Conservation (phyloP, 768 basidiomycete genomes). For the Trametes meyenii region DNA sequence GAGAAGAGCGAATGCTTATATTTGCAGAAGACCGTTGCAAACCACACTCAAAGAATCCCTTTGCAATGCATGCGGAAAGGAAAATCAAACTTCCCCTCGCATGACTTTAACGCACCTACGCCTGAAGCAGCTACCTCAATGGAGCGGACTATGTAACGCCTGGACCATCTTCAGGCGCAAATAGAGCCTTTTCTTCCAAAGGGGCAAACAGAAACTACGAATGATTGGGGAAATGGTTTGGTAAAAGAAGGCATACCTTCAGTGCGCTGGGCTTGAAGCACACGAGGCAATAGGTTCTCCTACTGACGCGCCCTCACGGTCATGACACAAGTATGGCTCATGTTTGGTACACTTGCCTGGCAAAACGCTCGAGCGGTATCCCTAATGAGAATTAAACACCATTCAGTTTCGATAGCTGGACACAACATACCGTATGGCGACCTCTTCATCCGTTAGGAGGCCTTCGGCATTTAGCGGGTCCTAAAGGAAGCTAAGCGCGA, state of each 20-base stretch:
- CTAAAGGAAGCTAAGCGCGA: slow-evolving; percentile 39
- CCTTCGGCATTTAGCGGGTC: slow-evolving; percentile 84
- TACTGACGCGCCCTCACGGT: slow-evolving; percentile 36
- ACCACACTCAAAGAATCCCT: too few relatives aligned
- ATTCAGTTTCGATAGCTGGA: not conserved
- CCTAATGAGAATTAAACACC: slow-evolving; percentile 40
- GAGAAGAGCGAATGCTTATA: too few relatives aligned
- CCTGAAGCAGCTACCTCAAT: too few relatives aligned
- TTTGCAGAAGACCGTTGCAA: too few relatives aligned
- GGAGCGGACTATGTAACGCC: too few relatives aligned
- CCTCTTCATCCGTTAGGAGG: slow-evolving; percentile 86
- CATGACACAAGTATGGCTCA: not conserved
- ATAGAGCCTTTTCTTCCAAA: too few relatives aligned
- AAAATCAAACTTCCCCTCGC: too few relatives aligned
- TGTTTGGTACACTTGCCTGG: slow-evolving; percentile 51
- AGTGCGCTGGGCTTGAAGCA: slow-evolving; percentile 85
- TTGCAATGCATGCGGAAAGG: too few relatives aligned
- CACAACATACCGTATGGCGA: slow-evolving; percentile 71
- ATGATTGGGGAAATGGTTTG: not conserved
- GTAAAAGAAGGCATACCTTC: slow-evolving; percentile 57
- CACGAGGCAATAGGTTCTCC: slow-evolving; percentile 85
- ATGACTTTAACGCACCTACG: too few relatives aligned
- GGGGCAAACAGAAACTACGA: not conserved
- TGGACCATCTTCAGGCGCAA: too few relatives aligned
- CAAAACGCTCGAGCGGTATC: slow-evolving; percentile 81